phyloP scores from a whole-genome alignment of 306 rosid species.

The Rosa persica region DNA sequence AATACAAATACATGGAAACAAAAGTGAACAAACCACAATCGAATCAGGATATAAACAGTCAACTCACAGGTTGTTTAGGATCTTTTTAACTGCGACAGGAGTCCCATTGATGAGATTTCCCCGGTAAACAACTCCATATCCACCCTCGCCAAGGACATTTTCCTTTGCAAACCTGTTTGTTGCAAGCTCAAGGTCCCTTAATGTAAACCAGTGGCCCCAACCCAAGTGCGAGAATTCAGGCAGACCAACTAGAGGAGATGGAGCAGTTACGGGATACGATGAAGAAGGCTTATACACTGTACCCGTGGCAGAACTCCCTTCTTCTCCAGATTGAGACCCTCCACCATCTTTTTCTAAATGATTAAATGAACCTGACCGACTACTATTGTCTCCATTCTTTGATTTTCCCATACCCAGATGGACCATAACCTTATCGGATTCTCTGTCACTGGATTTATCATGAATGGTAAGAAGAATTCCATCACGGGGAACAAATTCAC shows the following conservation, averaged over 20 bases:
- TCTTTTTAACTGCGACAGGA: conserved; percentile 91
- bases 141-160: conserved; percentile 91
- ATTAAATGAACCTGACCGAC: conserved; percentile 72
- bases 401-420: conserved; percentile 69
- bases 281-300: conserved; percentile 59
- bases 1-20: conserved; percentile 21
- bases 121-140: conserved; percentile 84
- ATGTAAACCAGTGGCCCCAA: conserved; percentile 99
- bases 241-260: conserved; percentile 79
- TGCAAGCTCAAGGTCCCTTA: conserved; percentile 88
- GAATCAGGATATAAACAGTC: conserved; percentile 8
- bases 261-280: conserved; percentile 65
- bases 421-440: conserved; percentile 74
- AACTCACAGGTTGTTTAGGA: conserved; percentile 90
- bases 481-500: conserved; percentile 69
- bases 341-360: conserved; percentile 56
- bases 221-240: conserved; percentile 94
- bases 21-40: conserved; percentile 13
- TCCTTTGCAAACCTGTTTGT: conserved; percentile 79
- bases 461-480: conserved; percentile 85
- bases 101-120: conserved; percentile 85
- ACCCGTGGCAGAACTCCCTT: conserved; percentile 66
- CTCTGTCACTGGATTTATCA: conserved; percentile 73
- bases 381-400: conserved; percentile 60
- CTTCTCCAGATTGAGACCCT: conserved; percentile 75